phyloP scores from a whole-genome alignment of 2,329 filamentous ascomycete species.

The Fusarium dlaminii region DNA sequence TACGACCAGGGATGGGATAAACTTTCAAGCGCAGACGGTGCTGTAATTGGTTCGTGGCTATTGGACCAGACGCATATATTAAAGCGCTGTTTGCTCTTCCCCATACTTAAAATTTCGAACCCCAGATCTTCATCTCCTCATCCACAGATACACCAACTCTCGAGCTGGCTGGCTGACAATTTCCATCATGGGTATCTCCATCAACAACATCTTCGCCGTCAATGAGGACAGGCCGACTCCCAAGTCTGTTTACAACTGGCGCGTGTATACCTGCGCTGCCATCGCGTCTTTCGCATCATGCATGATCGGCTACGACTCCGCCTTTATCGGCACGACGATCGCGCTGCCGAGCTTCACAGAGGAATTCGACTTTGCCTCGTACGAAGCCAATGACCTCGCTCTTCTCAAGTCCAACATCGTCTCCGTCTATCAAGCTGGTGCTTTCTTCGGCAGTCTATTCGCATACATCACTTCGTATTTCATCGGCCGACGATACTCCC shows the following conservation, averaged over 20 bases:
- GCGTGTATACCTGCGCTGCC: constrained; percentile 63
- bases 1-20: not conserved
- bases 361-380: constrained; percentile 72
- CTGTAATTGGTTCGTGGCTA: not conserved
- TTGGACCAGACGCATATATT: not conserved
- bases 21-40: not conserved
- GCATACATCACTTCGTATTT: constrained; percentile 74
- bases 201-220: constrained; percentile 59
- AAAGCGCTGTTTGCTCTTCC: not conserved
- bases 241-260: constrained; percentile 67
- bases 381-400: constrained; percentile 58
- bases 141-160: not conserved
- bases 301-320: constrained; percentile 71
- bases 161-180: not conserved
- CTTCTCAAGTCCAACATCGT: constrained; percentile 79
- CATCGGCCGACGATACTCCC: constrained; percentile 71
- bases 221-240: constrained; percentile 67
- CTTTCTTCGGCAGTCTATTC: constrained; percentile 81
- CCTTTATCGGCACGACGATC: constrained; percentile 82
- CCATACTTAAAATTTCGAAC: not conserved
- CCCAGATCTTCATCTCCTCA: not conserved
- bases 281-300: constrained; percentile 66
- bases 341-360: constrained; percentile 73
- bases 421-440: constrained; percentile 82
- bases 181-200: not conserved